Evolutionary conservation across 441 rosid species (phyloP), one percentile per base, ranked within the genome.

Genomic region (Euphorbia neoarborescens): DNA sequence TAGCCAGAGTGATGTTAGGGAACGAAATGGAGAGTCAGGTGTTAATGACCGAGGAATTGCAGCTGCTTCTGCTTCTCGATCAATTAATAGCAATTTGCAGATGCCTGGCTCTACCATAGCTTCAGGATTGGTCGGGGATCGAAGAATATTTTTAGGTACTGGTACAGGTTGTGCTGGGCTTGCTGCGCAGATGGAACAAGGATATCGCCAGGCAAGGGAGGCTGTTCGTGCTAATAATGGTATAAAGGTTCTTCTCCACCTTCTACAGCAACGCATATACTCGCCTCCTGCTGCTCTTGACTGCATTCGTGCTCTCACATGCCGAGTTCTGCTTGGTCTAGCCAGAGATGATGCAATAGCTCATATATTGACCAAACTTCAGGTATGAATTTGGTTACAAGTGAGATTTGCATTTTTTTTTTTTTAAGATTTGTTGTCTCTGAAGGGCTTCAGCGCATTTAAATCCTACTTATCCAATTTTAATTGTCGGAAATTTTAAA

Each of bases 341-440:
- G 99, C 99, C 50, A 88, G 99, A 82, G 99, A 95, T 71, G 95
- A 88, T 77, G 80, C 95, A 76, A 92, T 95, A 84, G 98, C 98
- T 37, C 98, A 92, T 64, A 95, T 95, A 78, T 81, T 95, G 87
- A 92, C 97, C 25, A 92, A 88, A 86, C 97, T 92, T 81, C 96
- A 95, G 96, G 99, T 95, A 73, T 73, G 74, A 65, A 63, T 44
- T 70, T 15, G 7, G 2, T 48, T 25, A 35, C 46, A 24, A 32
- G 44, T 12, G 34, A n/a, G 20, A 10, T 25, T 25, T 69, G 22
- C 56, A 32, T 13, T 11, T 25, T 30, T 22, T 13, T 11, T 25
- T 30, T 22, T 57, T 17, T 10, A 22, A 8, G 12, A 53, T 9
- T 50, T 15, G 28, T 53, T 22, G 13, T 20, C 58, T 53, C 0